Evolutionary conservation across 768 basidiomycete genomes (phyloP).

Genomic region (Coprinellus micaceus): DNA sequence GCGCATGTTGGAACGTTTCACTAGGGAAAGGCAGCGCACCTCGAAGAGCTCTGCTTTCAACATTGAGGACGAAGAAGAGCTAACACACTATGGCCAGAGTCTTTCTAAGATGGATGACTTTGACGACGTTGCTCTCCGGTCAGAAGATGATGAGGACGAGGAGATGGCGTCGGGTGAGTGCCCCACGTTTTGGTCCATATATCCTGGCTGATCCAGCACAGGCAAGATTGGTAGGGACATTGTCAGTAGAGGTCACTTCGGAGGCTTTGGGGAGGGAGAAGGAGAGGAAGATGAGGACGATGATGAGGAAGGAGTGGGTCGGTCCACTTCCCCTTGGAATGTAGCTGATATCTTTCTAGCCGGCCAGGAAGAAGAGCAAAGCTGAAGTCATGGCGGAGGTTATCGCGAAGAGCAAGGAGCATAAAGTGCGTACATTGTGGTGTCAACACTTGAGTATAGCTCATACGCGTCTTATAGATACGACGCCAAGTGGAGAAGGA

Average conservation of each 20-base stretch:
- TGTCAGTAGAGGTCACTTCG: slow-evolving; percentile 75
- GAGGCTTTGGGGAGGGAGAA: slow-evolving; percentile 77
- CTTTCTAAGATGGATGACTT: slow-evolving; percentile 83
- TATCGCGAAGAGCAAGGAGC: slow-evolving; percentile 92
- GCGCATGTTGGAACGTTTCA: slow-evolving; percentile 95
- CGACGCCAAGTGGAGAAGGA: slow-evolving; percentile 86
- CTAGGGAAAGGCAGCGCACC: slow-evolving; percentile 77
- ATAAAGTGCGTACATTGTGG: slow-evolving; percentile 62
- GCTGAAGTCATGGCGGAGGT: slow-evolving; percentile 98
- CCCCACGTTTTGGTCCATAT: not conserved
- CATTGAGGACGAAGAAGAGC: slow-evolving; percentile 85
- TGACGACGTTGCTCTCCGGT: slow-evolving; percentile 61
- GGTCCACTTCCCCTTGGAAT: not conserved
- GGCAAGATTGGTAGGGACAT: slow-evolving; percentile 67
- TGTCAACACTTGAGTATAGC: slow-evolving; percentile 8
- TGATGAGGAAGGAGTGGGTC: slow-evolving; percentile 39
- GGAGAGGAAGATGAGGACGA: slow-evolving; percentile 50
- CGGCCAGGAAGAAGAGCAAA: slow-evolving; percentile 83
- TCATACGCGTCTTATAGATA: slow-evolving; percentile 44
- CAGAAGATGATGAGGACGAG: slow-evolving; percentile 59
- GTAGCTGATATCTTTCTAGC: slow-evolving; percentile 39
- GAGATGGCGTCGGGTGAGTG: slow-evolving; percentile 34
- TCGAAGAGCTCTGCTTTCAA: slow-evolving; percentile 81
- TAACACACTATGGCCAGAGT: slow-evolving; percentile 90
- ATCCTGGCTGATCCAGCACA: slow-evolving; percentile 16